A percentile compares a stretch with the other conserved stretches of the same genome.
These are phyloP conservation scores for Candida frijolesensis DNA, from an alignment of 1,139 yeast genomes.

Conservation along the genomic window DNA sequence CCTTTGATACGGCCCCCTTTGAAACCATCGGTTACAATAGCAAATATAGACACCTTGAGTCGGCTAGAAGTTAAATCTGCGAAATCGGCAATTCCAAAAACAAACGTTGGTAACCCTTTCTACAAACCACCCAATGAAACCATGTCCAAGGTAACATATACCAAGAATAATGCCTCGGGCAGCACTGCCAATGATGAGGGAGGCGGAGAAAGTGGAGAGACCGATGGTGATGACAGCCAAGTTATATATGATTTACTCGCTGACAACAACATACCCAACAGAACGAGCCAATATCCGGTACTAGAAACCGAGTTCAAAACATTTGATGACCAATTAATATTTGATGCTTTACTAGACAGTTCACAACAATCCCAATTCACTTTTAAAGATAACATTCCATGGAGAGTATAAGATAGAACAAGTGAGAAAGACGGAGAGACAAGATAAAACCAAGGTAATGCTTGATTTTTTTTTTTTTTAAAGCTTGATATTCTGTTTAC, in stretches of 20 bases:
- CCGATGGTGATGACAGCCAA: background rate
- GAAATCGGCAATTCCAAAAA: constrained; percentile 8
- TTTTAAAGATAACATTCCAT: background rate
- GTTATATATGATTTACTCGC: constrained; percentile 3
- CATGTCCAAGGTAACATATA: background rate
- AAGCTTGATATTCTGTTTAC: no score
- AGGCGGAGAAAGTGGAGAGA: background rate
- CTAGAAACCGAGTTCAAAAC: constrained; percentile 4
- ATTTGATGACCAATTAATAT: constrained; percentile 10
- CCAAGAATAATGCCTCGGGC: background rate
- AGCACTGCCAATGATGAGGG: background rate
- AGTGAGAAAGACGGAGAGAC: background rate
- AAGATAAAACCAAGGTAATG: no score
- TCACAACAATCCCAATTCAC: background rate
- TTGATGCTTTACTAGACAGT: constrained; percentile 12
- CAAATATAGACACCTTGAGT: constrained; percentile 21
- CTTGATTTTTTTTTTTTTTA: no score
- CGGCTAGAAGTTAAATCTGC: constrained; percentile 8
- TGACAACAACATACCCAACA: background rate
- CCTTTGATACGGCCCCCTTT: constrained; percentile 18
- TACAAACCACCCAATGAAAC: constrained; percentile 14
- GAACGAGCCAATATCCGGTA: background rate
- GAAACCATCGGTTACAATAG: constrained; percentile 30
- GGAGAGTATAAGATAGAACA: background rate
- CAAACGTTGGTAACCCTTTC: constrained; percentile 17